Percentiles rank a stretch among this genome's conserved stretches.
Evolutionary conservation across 2,329 filamentous ascomycete genomes (phyloP).

Genomic region (Sclerotinia glacialis): DNA sequence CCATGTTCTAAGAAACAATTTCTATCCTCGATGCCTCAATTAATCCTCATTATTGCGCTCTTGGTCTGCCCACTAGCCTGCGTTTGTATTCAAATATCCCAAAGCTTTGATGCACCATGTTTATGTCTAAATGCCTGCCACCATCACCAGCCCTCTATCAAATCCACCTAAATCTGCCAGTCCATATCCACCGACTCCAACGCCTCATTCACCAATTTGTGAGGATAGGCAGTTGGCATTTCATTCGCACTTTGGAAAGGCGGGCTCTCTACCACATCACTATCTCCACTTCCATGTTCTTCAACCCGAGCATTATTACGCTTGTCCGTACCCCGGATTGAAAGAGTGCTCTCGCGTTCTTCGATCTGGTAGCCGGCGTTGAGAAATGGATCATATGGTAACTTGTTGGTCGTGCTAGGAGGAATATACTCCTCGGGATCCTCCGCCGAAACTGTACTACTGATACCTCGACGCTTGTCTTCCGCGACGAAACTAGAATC

Average conservation of each 20-base stretch:
- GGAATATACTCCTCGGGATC: too few species aligned
- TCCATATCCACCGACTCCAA: not conserved
- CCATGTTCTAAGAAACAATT: not conserved
- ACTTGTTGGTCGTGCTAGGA: too few species aligned
- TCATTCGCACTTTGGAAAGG: constrained; percentile 74
- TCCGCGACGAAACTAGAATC: not conserved
- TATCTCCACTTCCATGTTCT: constrained; percentile 40
- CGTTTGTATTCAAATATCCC: not conserved
- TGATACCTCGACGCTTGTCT: not conserved
- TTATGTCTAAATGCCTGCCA: too few species aligned
- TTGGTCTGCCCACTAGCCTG: too few species aligned
- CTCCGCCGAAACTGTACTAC: not conserved
- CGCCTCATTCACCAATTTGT: constrained; percentile 38
- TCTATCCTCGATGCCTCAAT: not conserved
- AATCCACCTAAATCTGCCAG: not conserved
- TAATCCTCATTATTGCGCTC: too few species aligned
- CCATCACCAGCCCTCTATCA: not conserved
- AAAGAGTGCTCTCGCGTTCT: too few species aligned
- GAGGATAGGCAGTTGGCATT: constrained; percentile 62
- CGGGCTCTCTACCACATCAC: constrained; percentile 70
- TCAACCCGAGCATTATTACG: not conserved
- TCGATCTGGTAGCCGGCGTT: too few species aligned
- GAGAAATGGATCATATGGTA: too few species aligned
- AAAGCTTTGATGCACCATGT: not conserved
- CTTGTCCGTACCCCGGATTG: too few species aligned